Conservation (phyloP, 495 filamentous ascomycete species). For the Cladorrhinum samala region DNA sequence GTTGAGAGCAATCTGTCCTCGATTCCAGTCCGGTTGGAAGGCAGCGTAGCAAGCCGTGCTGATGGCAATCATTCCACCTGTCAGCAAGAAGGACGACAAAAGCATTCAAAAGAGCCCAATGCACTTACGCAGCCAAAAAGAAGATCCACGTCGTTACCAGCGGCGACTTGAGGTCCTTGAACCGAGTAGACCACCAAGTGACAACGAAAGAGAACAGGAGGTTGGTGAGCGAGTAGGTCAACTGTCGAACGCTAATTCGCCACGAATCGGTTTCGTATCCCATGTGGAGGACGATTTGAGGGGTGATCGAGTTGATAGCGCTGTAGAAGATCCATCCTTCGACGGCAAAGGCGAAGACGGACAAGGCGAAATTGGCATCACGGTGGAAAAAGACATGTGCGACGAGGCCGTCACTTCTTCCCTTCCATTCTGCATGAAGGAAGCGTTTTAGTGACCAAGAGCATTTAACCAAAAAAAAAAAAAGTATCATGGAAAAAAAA, state of each 20-base stretch:
- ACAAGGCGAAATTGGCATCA: slow-evolving; percentile 47
- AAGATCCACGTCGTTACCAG: slow-evolving; percentile 42
- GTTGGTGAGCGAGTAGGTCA: slow-evolving; percentile 34
- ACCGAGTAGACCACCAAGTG: slow-evolving; percentile 44
- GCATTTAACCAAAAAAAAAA: no score
- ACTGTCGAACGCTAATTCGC: slow-evolving; percentile 44
- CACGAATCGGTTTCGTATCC: slow-evolving; percentile 44
- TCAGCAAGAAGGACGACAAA: background rate
- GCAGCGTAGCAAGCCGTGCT: slow-evolving; percentile 42
- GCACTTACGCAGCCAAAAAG: slow-evolving; percentile 42
- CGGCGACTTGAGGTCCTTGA: slow-evolving; percentile 46
- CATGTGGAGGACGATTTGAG: slow-evolving; percentile 47
- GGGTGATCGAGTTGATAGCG: slow-evolving; percentile 49
- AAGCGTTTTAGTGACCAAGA: no score
- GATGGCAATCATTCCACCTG: background rate
- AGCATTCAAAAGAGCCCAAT: background rate
- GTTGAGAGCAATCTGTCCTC: slow-evolving; percentile 43
- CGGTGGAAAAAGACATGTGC: slow-evolving; percentile 49
- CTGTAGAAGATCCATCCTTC: slow-evolving; percentile 57
- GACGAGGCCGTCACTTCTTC: slow-evolving; percentile 44
- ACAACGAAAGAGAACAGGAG: slow-evolving; percentile 36
- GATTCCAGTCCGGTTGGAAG: slow-evolving; percentile 41
- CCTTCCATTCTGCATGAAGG: slow-evolving; percentile 46
- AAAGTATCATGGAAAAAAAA: background rate
- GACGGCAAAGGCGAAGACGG: slow-evolving; percentile 49